Evolutionary conservation across 176 grass and related monocot genomes (phyloP).

Genomic region (Avena atlantica): DNA sequence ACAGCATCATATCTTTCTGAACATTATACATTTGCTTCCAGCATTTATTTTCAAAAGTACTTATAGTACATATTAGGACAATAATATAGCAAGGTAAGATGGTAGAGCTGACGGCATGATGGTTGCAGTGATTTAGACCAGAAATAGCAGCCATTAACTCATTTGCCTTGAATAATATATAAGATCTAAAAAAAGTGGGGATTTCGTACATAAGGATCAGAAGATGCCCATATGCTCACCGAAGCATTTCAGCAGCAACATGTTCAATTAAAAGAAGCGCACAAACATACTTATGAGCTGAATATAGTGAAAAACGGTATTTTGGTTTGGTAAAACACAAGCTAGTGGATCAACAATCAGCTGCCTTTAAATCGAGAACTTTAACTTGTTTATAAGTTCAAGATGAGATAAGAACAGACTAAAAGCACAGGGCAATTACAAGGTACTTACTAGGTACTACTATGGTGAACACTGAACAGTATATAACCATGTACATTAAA

Average conservation of each 20-base stretch:
- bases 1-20: neutral
- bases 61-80: neutral
- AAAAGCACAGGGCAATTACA: constrained; percentile 19
- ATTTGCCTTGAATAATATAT: constrained; percentile 39
- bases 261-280: constrained; percentile 36
- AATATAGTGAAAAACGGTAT: constrained; percentile 21
- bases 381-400: constrained; percentile 7
- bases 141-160: constrained; percentile 53
- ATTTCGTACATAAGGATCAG: constrained; percentile 17
- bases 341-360: constrained; percentile 14
- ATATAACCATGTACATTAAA: constrained; percentile 21
- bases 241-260: constrained; percentile 3
- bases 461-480: constrained; percentile 23
- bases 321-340: constrained; percentile 31
- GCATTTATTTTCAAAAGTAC: neutral
- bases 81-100: neutral
- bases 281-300: constrained; percentile 14
- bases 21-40: neutral
- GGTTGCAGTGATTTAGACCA: constrained; percentile 40
- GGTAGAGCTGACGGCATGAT: constrained; percentile 32
- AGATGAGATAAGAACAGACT: neutral
- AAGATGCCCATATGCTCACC: constrained; percentile 12
- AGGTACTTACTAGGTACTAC: constrained; percentile 47
- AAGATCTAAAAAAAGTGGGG: neutral
- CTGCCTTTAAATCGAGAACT: constrained; percentile 35